These are phyloP conservation scores for Fusarium temperatum DNA, from an alignment of 2,329 filamentous ascomycete species.

Conservation along the genomic window DNA sequence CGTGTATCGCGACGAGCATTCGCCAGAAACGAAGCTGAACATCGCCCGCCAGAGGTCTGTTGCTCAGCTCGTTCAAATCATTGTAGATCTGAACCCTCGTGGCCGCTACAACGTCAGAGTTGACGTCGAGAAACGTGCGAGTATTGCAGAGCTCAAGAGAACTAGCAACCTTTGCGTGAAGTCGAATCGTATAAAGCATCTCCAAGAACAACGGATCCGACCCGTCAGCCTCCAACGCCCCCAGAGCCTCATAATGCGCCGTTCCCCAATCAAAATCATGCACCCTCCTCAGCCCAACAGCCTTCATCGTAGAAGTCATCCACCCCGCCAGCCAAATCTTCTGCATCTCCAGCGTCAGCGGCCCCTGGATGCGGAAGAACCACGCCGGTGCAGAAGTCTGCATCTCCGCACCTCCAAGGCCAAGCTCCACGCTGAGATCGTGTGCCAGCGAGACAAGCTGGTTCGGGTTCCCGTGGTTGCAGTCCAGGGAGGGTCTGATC, in stretches of 20 bases:
- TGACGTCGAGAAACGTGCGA: not conserved
- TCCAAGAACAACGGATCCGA: constrained; percentile 16
- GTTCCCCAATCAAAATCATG: constrained; percentile 7
- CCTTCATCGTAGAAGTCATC: constrained; percentile 15
- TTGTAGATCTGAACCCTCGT: not conserved
- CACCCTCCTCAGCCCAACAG: not conserved
- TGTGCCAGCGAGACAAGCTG: constrained; percentile 3
- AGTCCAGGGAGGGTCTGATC: constrained; percentile 4
- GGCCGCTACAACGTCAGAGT: not conserved
- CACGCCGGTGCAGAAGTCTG: constrained; percentile 12
- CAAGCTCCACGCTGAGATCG: constrained; percentile 18
- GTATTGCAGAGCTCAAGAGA: constrained; percentile 7
- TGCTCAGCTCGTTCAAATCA: not conserved
- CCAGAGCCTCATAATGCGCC: constrained; percentile 15
- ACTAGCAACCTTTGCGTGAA: constrained; percentile 3
- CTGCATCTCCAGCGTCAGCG: constrained; percentile 11
- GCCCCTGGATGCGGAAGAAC: constrained; percentile 22
- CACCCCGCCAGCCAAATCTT: constrained; percentile 17
- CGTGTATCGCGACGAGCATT: constrained; percentile 2
- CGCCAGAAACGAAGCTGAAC: constrained; percentile 22
- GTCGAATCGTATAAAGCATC: constrained; percentile 4
- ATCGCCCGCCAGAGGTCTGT: constrained; percentile 6
- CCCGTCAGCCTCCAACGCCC: not conserved
- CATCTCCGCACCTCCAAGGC: constrained; percentile 6
- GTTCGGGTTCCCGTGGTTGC: constrained; percentile 9